phyloP scores from a whole-genome alignment of 768 basidiomycete genomes.

The Lactarius evosmus region DNA sequence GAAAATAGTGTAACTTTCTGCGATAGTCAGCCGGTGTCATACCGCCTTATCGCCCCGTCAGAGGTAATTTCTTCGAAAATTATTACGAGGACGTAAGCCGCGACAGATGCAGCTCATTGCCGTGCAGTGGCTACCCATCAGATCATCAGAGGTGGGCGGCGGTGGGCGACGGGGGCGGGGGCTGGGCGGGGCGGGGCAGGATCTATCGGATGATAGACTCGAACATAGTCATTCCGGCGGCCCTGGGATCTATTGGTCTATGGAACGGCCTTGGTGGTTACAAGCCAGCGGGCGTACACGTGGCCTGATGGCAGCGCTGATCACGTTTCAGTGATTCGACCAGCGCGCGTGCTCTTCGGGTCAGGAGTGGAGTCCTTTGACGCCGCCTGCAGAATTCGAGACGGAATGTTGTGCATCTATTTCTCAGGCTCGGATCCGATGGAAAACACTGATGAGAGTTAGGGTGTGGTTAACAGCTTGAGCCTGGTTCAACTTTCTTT shows the following conservation, averaged over 20 bases:
- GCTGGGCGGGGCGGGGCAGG: constrained; percentile 46
- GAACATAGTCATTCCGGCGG: constrained; percentile 46
- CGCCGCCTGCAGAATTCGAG: constrained; percentile 63
- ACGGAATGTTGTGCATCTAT: constrained; percentile 63
- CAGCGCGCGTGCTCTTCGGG: constrained; percentile 36
- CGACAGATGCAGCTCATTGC: too few species aligned
- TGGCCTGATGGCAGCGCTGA: background rate
- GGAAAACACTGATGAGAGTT: constrained; percentile 12
- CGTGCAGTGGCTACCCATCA: constrained; percentile 55
- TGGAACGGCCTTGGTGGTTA: constrained; percentile 75
- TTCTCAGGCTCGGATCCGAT: background rate
- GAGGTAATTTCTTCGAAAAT: constrained; percentile 45
- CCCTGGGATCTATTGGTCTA: constrained; percentile 53
- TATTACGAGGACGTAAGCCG: constrained; percentile 42
- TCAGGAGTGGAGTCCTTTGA: constrained; percentile 53
- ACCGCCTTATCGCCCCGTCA: constrained; percentile 68
- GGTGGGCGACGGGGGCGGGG: constrained; percentile 47
- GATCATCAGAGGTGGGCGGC: constrained; percentile 56
- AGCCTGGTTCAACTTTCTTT: background rate
- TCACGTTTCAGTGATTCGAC: constrained; percentile 34
- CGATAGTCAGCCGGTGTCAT: constrained; percentile 37
- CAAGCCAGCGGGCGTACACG: constrained; percentile 42
- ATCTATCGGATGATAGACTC: constrained; percentile 56
- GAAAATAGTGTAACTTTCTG: constrained; percentile 47
- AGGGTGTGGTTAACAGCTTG: background rate